Evolutionary conservation across 2,329 filamentous ascomycete genomes (phyloP).

Genomic region (Cercospora sesami): DNA sequence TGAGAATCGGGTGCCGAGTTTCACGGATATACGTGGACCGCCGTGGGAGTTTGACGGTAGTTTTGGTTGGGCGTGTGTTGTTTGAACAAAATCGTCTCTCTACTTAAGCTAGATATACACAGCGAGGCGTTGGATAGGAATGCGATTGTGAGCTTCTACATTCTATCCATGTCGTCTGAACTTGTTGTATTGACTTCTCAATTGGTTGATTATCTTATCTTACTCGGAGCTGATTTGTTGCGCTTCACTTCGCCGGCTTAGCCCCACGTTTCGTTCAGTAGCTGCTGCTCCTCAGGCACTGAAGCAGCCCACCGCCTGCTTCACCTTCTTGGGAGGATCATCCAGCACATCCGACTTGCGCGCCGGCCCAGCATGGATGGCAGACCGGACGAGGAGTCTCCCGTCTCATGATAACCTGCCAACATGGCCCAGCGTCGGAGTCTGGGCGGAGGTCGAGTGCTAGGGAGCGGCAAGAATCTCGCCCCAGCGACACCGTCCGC

Average conservation of each 20-base stretch:
- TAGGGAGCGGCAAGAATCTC: constrained; percentile 82
- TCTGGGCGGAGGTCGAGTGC: constrained; percentile 85
- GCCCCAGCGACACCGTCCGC: constrained; percentile 61
- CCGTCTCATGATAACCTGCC: background rate
- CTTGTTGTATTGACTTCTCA: background rate
- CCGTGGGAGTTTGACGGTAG: constrained; percentile 49
- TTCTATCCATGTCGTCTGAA: background rate
- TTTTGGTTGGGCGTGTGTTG: constrained; percentile 45
- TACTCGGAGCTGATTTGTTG: background rate
- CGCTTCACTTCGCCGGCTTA: background rate
- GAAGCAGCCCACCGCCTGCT: background rate
- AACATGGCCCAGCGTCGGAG: constrained; percentile 76
- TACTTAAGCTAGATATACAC: background rate
- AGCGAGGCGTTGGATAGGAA: constrained; percentile 8
- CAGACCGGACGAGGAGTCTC: background rate
- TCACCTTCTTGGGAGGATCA: background rate
- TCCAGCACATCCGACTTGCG: constrained; percentile 5
- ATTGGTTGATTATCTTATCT: background rate
- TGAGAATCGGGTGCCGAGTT: constrained; percentile 46
- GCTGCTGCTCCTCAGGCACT: constrained; percentile 4
- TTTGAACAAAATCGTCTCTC: constrained; percentile 21
- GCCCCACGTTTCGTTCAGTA: constrained; percentile 1
- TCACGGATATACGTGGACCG: constrained; percentile 45
- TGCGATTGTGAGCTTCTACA: background rate
- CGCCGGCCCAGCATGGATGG: constrained; percentile 14